Evolutionary conservation across 345 rosid genomes (phyloP), one percentile per base, ranked within the genome.

Genomic region (Nephelium lappaceum): DNA sequence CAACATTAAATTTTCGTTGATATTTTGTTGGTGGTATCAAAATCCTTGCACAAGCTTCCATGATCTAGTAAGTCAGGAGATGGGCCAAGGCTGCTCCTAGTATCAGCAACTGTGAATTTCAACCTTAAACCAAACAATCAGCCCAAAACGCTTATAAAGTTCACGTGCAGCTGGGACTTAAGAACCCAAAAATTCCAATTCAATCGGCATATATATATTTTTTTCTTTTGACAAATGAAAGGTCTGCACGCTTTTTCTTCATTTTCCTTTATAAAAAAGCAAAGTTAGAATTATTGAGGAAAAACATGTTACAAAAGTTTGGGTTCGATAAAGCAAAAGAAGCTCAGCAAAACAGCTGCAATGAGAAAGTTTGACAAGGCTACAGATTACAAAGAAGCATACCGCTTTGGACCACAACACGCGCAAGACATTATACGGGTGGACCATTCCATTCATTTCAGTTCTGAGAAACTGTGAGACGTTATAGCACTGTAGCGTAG

Each of bases 381-480:
- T 67, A 67, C 64, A 76, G 65, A 51, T 12, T 47, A 18, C 21
- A 8, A 45, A 31, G 61, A 36, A 25, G 61, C 39, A 23, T 51
- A 14, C 62, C 36, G 67, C 18, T 67, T 51, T 53, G 79, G 67
- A 76, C 79, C 79, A 67, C 79, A 76, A 67, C 24, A 67, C n/a
- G 42, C 49, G 3, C 49, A 66, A 38, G 78, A 75, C 21, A 27
- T 51, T 15, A 51, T 53, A 53, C 14, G 51, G 57, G 24, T 53
- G 79, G 79, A 76, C 73, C 79, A 43, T 72, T 72, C 65, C 79
- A 43, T 72, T 55, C 5, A 47, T 7, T 67, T 67, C 55, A 76
- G 53, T 16, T 39, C 14, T 24, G 16, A 25, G 11, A 73, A 73
- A 41, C 10, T 45, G 51, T 45, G 51, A 45, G 3, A 31, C 36